Evolutionary conservation across 1,139 yeast genomes (phyloP), one percentile per base, ranked within the genome.

Genomic region (Yamadazyma friedrichii): DNA sequence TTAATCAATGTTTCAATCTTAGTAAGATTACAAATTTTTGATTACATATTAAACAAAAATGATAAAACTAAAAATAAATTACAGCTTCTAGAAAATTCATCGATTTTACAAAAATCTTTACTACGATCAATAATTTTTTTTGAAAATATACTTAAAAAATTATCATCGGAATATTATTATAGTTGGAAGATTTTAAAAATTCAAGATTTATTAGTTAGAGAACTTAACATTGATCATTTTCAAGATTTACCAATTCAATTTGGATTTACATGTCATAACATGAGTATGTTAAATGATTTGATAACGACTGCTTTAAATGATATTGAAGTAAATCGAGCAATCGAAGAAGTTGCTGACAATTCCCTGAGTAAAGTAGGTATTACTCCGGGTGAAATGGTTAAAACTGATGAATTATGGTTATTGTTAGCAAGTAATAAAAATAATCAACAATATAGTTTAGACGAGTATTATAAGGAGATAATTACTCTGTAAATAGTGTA

Each of bases 251-350:
- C 38, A 6, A 27, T n/a, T 3, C 29, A 34, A 15, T 36, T 36
- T 24, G 44, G 47, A 13, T 46, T 46, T 24, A 42, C 46, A 2
- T 12, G n/a, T 8, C 32, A 41, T 28, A 36, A 33, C 16, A 17
- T 46, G 12, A 15, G 29, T 8, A 9, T 31, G 13, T 12, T 46
- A 15, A 35, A 20, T 22, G 13, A 36, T 8, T n/a, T 29, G 2
- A 13, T 44, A 4, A 13, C n/a, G 4, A 26, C 13, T 9, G 36
- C 39, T 6, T 3, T 46, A 13, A 33, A 40, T 27, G 44, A 46
- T n/a, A n/a, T 44, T 15, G 49, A 43, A 6, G 36, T 43, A 3
- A 38, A 17, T 15, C 40, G 40, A 31, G 39, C 42, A 1, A 38
- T 42, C 4, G 16, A n/a, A 9, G n/a, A 20, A 5, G 24, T 4